Evolutionary conservation across 148 eudicot genomes (phyloP).

Genomic region (Vaccinium vitisidaea): DNA sequence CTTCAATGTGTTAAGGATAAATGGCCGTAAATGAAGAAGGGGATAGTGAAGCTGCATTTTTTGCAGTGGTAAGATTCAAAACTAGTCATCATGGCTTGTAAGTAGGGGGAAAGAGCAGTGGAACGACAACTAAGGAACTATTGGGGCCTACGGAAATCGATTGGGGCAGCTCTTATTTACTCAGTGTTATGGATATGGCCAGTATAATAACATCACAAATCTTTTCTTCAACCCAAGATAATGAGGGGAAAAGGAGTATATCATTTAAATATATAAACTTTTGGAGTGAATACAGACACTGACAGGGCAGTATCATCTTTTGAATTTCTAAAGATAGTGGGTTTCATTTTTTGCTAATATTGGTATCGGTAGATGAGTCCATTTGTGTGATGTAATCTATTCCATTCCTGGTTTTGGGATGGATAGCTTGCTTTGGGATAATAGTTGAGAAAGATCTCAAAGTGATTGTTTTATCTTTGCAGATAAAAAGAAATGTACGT

Average conservation of each 20-base stretch:
- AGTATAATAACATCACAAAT: background rate
- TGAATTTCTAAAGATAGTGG: background rate
- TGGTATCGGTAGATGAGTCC: background rate
- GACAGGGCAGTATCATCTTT: background rate
- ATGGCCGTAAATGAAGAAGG: background rate
- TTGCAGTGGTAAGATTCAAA: background rate
- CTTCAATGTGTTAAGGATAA: background rate
- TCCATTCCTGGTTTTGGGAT: background rate
- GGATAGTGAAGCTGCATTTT: background rate
- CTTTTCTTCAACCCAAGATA: background rate
- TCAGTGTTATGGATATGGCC: background rate
- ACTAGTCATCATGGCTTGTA: background rate
- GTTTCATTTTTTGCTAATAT: background rate
- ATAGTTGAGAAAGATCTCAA: background rate
- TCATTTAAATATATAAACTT: background rate
- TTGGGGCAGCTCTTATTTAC: background rate
- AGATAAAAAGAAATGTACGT: slow-evolving; percentile 27
- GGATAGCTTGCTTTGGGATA: background rate
- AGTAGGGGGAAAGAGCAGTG: background rate
- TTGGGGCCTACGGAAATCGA: background rate
- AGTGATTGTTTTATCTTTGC: slow-evolving; percentile 12
- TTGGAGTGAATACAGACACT: background rate
- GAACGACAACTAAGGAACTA: background rate
- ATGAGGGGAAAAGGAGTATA: background rate
- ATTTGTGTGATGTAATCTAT: background rate